Percentiles rank a stretch among this genome's conserved stretches.
Conservation (phyloP, 208 protist genomes). For the Trypanosoma melophagium region DNA sequence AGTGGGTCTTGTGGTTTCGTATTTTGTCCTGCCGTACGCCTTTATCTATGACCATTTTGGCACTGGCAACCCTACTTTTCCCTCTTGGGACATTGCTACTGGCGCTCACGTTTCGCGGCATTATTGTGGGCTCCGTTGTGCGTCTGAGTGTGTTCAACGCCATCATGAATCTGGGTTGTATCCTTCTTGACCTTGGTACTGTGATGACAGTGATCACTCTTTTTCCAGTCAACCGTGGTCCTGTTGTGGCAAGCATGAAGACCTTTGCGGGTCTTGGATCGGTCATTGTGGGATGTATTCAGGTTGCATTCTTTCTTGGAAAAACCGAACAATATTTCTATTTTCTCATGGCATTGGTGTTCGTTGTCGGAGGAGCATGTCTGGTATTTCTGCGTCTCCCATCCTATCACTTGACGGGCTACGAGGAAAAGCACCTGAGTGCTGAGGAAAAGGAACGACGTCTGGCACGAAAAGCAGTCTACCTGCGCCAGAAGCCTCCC, state of each 20-base stretch:
- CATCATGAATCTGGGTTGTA: slow-evolving; percentile 57
- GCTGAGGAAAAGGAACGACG: slow-evolving; percentile 40
- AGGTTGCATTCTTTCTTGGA: slow-evolving; percentile 49
- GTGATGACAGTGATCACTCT: slow-evolving; percentile 50
- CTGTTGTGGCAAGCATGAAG: slow-evolving; percentile 56
- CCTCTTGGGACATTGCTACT: slow-evolving; percentile 44
- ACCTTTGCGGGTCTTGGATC: slow-evolving; percentile 48
- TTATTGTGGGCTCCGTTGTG: slow-evolving; percentile 31
- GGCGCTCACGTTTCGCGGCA: slow-evolving; percentile 42
- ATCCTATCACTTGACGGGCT: slow-evolving; percentile 64
- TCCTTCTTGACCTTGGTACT: slow-evolving; percentile 45
- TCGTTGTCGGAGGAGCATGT: slow-evolving; percentile 34
- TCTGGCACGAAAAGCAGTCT: slow-evolving; percentile 45
- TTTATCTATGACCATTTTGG: slow-evolving; percentile 59
- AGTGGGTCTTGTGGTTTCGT: slow-evolving; percentile 45
- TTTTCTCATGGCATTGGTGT: slow-evolving; percentile 26
- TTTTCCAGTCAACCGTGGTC: slow-evolving; percentile 45
- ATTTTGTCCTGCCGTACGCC: slow-evolving; percentile 39
- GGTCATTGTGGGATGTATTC: slow-evolving; percentile 38
- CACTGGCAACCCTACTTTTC: slow-evolving; percentile 25
- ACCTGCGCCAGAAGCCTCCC: slow-evolving; percentile 71
- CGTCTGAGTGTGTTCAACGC: slow-evolving; percentile 46
- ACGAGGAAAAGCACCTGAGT: slow-evolving; percentile 44
- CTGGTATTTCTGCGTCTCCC: slow-evolving; percentile 61
- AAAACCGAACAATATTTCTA: background rate